Conservation (phyloP, 176 grass and related monocot species). For the Triticum monococcum region DNA sequence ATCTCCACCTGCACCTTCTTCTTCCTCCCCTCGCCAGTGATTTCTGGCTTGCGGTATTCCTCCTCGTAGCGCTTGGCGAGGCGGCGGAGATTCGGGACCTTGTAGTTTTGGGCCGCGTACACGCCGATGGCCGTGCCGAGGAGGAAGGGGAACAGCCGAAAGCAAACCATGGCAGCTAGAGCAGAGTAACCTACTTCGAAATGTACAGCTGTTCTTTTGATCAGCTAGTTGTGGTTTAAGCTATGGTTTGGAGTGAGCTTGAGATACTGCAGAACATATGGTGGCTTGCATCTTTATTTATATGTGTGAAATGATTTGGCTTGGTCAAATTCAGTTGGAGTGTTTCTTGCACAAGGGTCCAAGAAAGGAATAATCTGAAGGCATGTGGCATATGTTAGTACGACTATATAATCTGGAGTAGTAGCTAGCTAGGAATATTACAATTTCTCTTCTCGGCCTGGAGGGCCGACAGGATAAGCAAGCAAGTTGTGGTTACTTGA, state of each 20-base stretch:
- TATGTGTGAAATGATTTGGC: not conserved
- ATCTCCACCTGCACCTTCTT: not conserved
- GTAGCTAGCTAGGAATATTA: not conserved
- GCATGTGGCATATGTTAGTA: not conserved
- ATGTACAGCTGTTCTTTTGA: not conserved
- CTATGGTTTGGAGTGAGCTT: not conserved
- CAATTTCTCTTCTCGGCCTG: not conserved
- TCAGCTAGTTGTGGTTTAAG: not conserved
- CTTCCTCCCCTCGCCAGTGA: not conserved
- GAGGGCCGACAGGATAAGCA: not conserved
- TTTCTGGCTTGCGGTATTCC: slow-evolving; percentile 47
- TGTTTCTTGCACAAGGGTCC: not conserved
- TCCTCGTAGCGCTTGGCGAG: slow-evolving; percentile 60
- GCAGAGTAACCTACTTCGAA: no score
- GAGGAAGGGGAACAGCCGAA: slow-evolving; percentile 60
- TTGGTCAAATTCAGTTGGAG: not conserved
- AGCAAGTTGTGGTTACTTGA: not conserved
- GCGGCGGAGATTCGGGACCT: slow-evolving; percentile 47
- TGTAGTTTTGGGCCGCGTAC: slow-evolving; percentile 70
- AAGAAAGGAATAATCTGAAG: not conserved
- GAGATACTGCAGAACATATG: not conserved
- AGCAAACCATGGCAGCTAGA: slow-evolving; percentile 21
- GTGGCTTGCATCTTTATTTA: not conserved
- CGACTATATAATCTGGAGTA: not conserved
- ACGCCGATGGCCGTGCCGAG: slow-evolving; percentile 46